Base-by-base conservation (phyloP, 129 eudicot genomes). In the Tagetes patula region DNA sequence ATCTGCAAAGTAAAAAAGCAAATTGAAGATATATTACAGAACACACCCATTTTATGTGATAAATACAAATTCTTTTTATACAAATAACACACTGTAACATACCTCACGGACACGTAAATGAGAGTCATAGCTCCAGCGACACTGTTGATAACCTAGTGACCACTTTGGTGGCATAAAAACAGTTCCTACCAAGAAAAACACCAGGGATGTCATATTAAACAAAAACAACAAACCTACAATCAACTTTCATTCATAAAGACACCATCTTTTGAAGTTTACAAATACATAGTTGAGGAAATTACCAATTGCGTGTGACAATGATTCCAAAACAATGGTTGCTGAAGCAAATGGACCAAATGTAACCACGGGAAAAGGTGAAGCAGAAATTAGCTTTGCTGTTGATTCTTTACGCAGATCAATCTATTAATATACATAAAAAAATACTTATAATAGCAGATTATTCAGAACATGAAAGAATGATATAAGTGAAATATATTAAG, bases 111-210 rank as follows among this genome's bases (percentile, higher is more conserved):
- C 99, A 78, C 96, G 85, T 42, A 73, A 81, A 83, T 84, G 96
- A 75, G 92, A 65, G 61, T 65, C 82, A 73, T 90, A 94, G 87
- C 99, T 94, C 97, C 97, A 94, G 43, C 99, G 99, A 65, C 96
- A 94, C 75, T 94, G 99, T 46, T 94, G 97, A 85, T 94, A 90
- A 14, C 97, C 99, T 65, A 94, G 75, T 38, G 97, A 83, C 96
- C 99, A 94, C 83, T 94, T 94, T 61, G 97, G 97, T 3, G 99
- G 99, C 99, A 94, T 94, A 79, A 83, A 90, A 8, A 88, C 88
- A 86, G 96, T 86, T 71, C 96, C 96, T 93, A 79, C 27, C 27
- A 33, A 63, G 11, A 70, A 52, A 56, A 70, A 40, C 30, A 73
- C 33, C 70, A 46, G 13, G 13, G 53, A 47, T 31, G 9, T 14